A percentile compares a stretch with the other conserved stretches of the same genome.
These are phyloP conservation scores for Pulveroboletus frians DNA, from an alignment of 768 basidiomycete genomes.

Conservation along the genomic window DNA sequence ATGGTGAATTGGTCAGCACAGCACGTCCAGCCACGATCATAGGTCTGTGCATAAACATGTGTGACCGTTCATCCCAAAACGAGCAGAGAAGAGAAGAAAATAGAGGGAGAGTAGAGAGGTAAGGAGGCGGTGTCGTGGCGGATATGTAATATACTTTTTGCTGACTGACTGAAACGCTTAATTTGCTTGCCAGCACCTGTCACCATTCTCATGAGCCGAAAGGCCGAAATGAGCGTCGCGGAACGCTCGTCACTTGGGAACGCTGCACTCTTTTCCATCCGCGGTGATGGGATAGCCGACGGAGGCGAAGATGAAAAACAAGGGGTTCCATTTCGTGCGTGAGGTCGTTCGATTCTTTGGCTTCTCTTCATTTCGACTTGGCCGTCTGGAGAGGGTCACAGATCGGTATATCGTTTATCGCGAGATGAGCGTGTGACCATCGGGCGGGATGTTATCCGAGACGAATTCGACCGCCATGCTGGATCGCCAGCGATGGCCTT, in stretches of 20 bases:
- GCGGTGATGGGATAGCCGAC: slow-evolving; percentile 11
- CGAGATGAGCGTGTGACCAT: slow-evolving; percentile 16
- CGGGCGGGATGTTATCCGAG: too few species aligned
- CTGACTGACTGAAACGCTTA: background rate
- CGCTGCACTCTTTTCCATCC: background rate
- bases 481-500: background rate
- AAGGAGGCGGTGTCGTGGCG: slow-evolving; percentile 2
- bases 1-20: background rate
- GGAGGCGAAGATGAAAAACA: slow-evolving; percentile 6
- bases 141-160: slow-evolving; percentile 5
- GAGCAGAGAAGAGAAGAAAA: background rate
- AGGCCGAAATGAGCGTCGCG: slow-evolving; percentile 20
- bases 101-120: background rate
- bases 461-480: background rate
- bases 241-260: slow-evolving; percentile 12
- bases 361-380: slow-evolving; percentile 1
- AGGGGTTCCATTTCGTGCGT: slow-evolving; percentile 6
- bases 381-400: background rate
- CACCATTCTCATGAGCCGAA: slow-evolving; percentile 1
- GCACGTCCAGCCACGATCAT: background rate
- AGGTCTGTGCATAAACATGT: slow-evolving; percentile 11
- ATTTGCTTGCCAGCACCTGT: background rate
- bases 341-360: background rate
- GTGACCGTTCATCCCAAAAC: background rate
- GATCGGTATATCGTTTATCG: background rate